Percentiles rank a stretch among this genome's conserved stretches.
These are phyloP conservation scores for Thelonectria rubi DNA, from an alignment of 2,329 filamentous ascomycete genomes.

Conservation along the genomic window DNA sequence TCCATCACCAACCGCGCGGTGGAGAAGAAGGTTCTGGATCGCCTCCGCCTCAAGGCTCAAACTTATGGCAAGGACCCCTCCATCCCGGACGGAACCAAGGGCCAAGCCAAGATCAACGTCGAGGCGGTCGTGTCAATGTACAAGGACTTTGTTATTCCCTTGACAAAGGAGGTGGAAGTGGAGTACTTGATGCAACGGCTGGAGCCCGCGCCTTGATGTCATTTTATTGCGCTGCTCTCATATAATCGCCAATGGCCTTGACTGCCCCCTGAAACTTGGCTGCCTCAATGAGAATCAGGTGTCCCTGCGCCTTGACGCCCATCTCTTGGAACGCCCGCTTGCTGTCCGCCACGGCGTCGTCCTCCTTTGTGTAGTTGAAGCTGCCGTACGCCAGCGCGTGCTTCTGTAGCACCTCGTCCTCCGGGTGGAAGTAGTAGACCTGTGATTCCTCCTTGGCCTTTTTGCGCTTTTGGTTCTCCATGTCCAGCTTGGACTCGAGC, in stretches of 20 bases:
- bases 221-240: constrained; percentile 62
- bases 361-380: constrained; percentile 83
- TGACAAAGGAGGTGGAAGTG: constrained; percentile 98
- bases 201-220: constrained; percentile 50
- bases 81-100: constrained; percentile 60
- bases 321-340: constrained; percentile 95
- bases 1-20: constrained; percentile 92
- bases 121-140: constrained; percentile 93
- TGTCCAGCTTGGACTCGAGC: constrained; percentile 81
- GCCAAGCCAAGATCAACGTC: constrained; percentile 84
- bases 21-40: constrained; percentile 89
- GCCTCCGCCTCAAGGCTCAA: constrained; percentile 86
- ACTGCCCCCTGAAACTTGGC: constrained; percentile 79
- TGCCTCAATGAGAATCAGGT: constrained; percentile 87
- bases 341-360: constrained; percentile 84
- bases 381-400: constrained; percentile 75
- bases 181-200: constrained; percentile 97
- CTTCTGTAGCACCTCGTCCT: constrained; percentile 88
- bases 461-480: constrained; percentile 68
- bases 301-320: constrained; percentile 84
- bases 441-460: constrained; percentile 69
- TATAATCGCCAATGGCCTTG: constrained; percentile 77
- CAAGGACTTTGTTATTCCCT: constrained; percentile 89
- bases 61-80: constrained; percentile 94
- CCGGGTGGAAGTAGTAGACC: constrained; percentile 91